These are phyloP conservation scores for Komagataella phaffii DNA, from an alignment of 805 yeast species.

Conservation along the genomic window DNA sequence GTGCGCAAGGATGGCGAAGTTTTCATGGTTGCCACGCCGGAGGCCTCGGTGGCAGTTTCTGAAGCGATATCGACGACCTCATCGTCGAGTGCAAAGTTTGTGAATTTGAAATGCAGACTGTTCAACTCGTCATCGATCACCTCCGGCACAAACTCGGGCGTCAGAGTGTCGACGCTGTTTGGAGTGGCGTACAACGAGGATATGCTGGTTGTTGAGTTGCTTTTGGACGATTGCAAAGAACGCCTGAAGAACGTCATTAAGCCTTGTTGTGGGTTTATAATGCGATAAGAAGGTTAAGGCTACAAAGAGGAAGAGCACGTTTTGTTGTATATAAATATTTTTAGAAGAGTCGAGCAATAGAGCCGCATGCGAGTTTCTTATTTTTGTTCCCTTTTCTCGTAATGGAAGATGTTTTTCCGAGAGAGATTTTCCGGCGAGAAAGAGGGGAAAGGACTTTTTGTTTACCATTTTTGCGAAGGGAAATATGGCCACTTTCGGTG, in stretches of 20 bases:
- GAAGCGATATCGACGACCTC: neutral
- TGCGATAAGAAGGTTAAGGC: neutral
- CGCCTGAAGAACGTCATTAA: neutral
- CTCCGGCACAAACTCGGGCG: slow-evolving; percentile 3
- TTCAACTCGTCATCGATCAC: slow-evolving; percentile 3
- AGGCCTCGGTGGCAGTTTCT: neutral
- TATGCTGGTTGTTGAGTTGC: slow-evolving; percentile 2
- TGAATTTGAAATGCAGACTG: slow-evolving; percentile 1
- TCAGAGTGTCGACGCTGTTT: slow-evolving; percentile 1
- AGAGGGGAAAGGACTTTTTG: neutral
- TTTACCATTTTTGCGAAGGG: neutral
- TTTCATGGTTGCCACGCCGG: neutral
- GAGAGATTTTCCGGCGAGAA: neutral
- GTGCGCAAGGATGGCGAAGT: neutral
- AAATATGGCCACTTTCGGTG: neutral
- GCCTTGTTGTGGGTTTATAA: neutral
- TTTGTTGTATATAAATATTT: neutral
- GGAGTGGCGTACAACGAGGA: slow-evolving; percentile 1
- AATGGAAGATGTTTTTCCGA: neutral
- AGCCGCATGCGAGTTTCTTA: neutral
- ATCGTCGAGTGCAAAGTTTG: slow-evolving; percentile 2
- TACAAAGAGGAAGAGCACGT: neutral
- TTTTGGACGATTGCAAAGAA: slow-evolving; percentile 1
- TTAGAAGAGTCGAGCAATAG: neutral
- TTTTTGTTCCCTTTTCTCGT: neutral